phyloP scores from a whole-genome alignment of 1,139 yeast species.

The Citeromyces hawaiiensis region DNA sequence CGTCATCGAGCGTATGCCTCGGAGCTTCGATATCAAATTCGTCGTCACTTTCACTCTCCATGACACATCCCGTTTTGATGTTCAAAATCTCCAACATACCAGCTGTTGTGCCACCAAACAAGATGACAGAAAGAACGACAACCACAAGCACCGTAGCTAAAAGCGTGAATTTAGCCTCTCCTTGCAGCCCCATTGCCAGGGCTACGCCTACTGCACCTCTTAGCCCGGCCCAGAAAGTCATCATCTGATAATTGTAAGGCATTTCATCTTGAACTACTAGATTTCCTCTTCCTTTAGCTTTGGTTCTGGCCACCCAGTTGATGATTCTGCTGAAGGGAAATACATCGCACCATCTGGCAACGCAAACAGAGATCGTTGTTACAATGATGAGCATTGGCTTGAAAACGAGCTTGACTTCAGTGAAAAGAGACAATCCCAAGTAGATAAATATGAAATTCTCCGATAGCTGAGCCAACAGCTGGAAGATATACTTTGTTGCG shows the following conservation, averaged over 20 bases:
- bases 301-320: slow-evolving; percentile 57
- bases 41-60: slow-evolving; percentile 76
- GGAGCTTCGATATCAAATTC: slow-evolving; percentile 90
- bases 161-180: slow-evolving; percentile 80
- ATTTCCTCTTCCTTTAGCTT: slow-evolving; percentile 16
- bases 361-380: slow-evolving; percentile 81
- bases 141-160: slow-evolving; percentile 93
- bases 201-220: slow-evolving; percentile 99
- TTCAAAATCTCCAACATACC: slow-evolving; percentile 94
- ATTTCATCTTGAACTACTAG: slow-evolving; percentile 68
- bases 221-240: slow-evolving; percentile 99
- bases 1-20: slow-evolving; percentile 16
- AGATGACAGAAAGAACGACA: slow-evolving; percentile 88
- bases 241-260: slow-evolving; percentile 92
- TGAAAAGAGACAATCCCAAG: slow-evolving; percentile 84
- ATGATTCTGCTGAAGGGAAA: slow-evolving; percentile 83
- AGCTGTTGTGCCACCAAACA: slow-evolving; percentile 97
- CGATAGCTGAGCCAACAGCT: slow-evolving; percentile 82
- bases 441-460: slow-evolving; percentile 96
- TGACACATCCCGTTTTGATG: slow-evolving; percentile 82
- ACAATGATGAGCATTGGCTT: slow-evolving; percentile 87
- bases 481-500: slow-evolving; percentile 90
- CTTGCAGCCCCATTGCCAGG: slow-evolving; percentile 92
- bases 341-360: slow-evolving; percentile 95
- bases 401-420: slow-evolving; percentile 90